These are phyloP conservation scores for Cladobotryum mycophilum DNA, from an alignment of 2,329 filamentous ascomycete species.

Conservation along the genomic window DNA sequence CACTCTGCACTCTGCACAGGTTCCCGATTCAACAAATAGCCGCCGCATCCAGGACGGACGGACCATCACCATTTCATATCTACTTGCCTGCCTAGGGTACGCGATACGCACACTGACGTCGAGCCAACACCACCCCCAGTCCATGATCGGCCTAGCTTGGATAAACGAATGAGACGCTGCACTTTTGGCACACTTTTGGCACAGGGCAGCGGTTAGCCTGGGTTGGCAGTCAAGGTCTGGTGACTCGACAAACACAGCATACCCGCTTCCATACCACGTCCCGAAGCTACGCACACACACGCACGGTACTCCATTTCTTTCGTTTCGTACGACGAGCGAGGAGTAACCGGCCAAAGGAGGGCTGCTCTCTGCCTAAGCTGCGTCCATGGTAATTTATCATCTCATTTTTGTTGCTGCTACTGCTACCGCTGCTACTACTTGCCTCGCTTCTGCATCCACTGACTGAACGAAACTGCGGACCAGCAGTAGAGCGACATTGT, in stretches of 20 bases:
- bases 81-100: not conserved
- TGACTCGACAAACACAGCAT: slow-evolving; percentile 16
- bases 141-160: slow-evolving; percentile 25
- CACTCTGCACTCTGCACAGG: not conserved
- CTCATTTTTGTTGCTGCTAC: not conserved
- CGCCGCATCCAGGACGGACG: not conserved
- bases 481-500: not conserved
- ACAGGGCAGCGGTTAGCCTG: slow-evolving; percentile 23
- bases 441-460: slow-evolving; percentile 1
- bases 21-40: slow-evolving; percentile 6
- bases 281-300: slow-evolving; percentile 9
- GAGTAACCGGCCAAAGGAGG: not conserved
- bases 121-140: slow-evolving; percentile 19
- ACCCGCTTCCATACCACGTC: slow-evolving; percentile 12
- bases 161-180: slow-evolving; percentile 28
- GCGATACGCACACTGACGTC: slow-evolving; percentile 16
- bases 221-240: slow-evolving; percentile 17
- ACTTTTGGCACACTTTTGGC: not conserved
- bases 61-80: not conserved
- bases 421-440: not conserved
- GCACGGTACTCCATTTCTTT: slow-evolving; percentile 7
- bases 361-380: slow-evolving; percentile 8
- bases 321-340: slow-evolving; percentile 3
- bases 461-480: not conserved
- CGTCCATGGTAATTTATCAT: not conserved